A percentile compares a stretch with the other conserved stretches of the same genome.
These are phyloP conservation scores for Leccinum laetum DNA, from an alignment of 1,284 basidiomycete species.

Conservation along the genomic window DNA sequence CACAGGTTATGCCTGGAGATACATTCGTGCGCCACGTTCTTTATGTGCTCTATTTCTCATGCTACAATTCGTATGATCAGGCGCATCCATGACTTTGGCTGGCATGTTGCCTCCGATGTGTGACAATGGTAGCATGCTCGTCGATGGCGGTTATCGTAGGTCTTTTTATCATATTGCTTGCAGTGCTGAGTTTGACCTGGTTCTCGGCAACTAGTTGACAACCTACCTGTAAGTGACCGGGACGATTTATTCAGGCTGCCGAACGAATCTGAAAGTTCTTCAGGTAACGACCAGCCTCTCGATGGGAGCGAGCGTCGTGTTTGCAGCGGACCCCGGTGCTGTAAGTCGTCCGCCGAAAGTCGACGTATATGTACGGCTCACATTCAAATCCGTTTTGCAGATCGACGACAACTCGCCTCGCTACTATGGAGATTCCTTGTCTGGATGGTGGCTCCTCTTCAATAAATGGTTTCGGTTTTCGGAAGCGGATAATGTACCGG, in stretches of 20 bases:
- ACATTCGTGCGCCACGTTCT: constrained; percentile 60
- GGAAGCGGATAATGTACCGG: constrained; percentile 78
- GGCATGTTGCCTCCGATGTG: constrained; percentile 61
- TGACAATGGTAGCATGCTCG: constrained; percentile 93
- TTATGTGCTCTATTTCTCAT: neutral
- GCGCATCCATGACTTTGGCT: constrained; percentile 97
- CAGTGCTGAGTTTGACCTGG: constrained; percentile 3
- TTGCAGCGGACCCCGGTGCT: constrained; percentile 94
- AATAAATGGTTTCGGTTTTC: constrained; percentile 95
- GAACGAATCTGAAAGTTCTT: constrained; percentile 7
- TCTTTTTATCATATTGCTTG: constrained; percentile 10
- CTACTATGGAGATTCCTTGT: constrained; percentile 93
- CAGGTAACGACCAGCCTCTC: constrained; percentile 91
- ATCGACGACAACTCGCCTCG: constrained; percentile 95
- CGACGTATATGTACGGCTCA: too few relatives aligned
- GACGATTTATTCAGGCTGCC: neutral
- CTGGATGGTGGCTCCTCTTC: constrained; percentile 95
- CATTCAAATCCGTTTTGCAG: constrained; percentile 33
- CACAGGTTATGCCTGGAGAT: constrained; percentile 93
- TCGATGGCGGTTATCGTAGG: constrained; percentile 92
- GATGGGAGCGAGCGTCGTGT: constrained; percentile 91
- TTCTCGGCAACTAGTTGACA: constrained; percentile 66
- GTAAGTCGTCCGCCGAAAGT: constrained; percentile 45
- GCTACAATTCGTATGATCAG: constrained; percentile 33
- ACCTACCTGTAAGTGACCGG: constrained; percentile 67